Conservation (phyloP, 2,329 filamentous ascomycete species). For the Penicillium brasilianum region DNA sequence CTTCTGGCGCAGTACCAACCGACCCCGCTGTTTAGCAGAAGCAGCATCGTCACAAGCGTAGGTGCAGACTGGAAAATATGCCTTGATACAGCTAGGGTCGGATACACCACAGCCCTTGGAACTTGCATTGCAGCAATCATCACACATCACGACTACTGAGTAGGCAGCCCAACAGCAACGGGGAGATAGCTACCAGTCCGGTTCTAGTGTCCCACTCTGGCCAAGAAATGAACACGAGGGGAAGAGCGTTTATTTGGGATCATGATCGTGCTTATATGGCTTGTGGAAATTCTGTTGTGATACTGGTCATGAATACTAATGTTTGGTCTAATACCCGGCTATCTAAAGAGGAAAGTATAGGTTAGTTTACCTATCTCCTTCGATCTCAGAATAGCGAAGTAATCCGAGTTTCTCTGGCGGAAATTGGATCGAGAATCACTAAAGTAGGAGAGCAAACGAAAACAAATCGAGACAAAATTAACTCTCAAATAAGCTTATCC, state of each 20-base stretch:
- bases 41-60: background rate
- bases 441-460: background rate
- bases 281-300: background rate
- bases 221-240: background rate
- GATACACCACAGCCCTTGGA: background rate
- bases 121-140: background rate
- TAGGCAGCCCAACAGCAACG: background rate
- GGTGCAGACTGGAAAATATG: background rate
- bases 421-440: background rate
- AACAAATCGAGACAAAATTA: background rate
- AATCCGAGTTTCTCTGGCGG: background rate
- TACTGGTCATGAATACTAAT: background rate
- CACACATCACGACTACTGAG: background rate
- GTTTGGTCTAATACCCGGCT: no score
- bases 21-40: background rate
- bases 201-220: background rate
- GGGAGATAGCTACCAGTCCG: background rate
- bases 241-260: background rate
- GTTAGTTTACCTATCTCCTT: background rate
- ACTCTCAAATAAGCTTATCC: conserved; percentile 6
- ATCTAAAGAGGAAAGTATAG: background rate
- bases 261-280: background rate
- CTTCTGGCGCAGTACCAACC: background rate
- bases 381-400: background rate
- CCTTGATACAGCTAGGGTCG: background rate